Evolutionary conservation across 495 filamentous ascomycete genomes (phyloP), one percentile per base, ranked within the genome.

Genomic region (Chaetomium fimeti): DNA sequence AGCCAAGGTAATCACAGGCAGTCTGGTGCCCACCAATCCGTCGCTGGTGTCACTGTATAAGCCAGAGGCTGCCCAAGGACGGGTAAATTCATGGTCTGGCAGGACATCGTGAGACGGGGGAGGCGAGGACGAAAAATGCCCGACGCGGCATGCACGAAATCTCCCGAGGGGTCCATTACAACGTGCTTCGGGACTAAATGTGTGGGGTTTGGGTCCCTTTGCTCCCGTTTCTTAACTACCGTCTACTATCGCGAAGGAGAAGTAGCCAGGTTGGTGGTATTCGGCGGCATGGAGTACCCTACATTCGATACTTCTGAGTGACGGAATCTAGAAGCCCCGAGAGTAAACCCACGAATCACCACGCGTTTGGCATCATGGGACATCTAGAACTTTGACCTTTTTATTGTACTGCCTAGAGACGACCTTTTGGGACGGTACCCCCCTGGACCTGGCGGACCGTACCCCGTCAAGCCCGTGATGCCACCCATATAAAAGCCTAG

Each of bases 181-280:
- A 22, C 57, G n/a, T 60, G 40, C 57, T 12, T 48, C 45, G 55
- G 55, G n/a, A 28, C 32, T 55, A 56, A 13, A 47, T 55, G 6
- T 63, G 55, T 45, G 55, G 55, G 55, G 36, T 40, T 36, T 16
- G 7, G 0, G 28, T 45, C 20, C 20, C 36, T 3, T 18, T 42
- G 20, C 18, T 32, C 36, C 54, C 29, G 11, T 16, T 9, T 36
- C 2, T 20, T 8, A 9, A 54, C 52, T 52, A 18, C 24, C 48
- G 24, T 27, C 48, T 27, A 54, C 28, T 32, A 25, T 18, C 25
- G 16, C 9, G 15, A 18, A 43, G 40, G 13, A 27, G 52, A 20
- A 28, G 25, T 32, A n/a, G 16, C 48, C 48, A 25, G 24, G 51
- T 28, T 18, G 51, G 27, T 36, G 52, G 48, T 24, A 27, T 16